Percentiles rank a stretch among this genome's conserved stretches.
Evolutionary conservation across 108 stramenopile genomes (phyloP).

Genomic region (Cyclostephanos invisitatus): DNA sequence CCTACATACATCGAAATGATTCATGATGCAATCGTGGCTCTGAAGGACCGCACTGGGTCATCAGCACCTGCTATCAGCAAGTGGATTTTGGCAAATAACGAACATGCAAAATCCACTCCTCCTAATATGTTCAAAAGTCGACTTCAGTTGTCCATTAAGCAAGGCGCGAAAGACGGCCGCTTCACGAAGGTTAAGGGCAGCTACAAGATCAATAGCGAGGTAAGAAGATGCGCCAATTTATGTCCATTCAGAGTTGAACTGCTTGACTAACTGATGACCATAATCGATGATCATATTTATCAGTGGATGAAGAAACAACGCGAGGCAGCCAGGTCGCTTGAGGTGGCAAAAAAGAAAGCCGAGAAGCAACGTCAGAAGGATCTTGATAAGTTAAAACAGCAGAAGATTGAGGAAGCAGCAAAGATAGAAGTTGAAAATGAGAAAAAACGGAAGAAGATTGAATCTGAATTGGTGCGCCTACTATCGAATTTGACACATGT

Average conservation of each 20-base stretch:
- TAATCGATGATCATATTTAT: background rate
- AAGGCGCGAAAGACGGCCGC: slow-evolving; percentile 62
- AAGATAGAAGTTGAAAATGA: slow-evolving; percentile 45
- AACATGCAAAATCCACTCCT: slow-evolving; percentile 27
- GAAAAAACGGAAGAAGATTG: slow-evolving; percentile 28
- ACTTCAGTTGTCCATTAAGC: slow-evolving; percentile 62
- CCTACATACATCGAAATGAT: slow-evolving; percentile 62
- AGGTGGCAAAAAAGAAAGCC: slow-evolving; percentile 50
- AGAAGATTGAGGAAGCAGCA: slow-evolving; percentile 29
- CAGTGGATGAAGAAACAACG: slow-evolving; percentile 57
- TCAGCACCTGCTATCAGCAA: slow-evolving; percentile 70
- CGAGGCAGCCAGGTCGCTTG: slow-evolving; percentile 48
- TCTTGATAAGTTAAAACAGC: slow-evolving; percentile 20
- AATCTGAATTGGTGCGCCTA: slow-evolving; percentile 6
- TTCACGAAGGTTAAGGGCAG: slow-evolving; percentile 68
- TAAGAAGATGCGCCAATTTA: slow-evolving; percentile 4
- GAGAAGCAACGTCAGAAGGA: slow-evolving; percentile 52
- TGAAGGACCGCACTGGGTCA: slow-evolving; percentile 81
- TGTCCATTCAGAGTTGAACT: background rate
- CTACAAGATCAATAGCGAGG: slow-evolving; percentile 69
- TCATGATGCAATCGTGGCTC: slow-evolving; percentile 66
- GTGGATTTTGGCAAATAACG: slow-evolving; percentile 62
- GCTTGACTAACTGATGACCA: background rate
- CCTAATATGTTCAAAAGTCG: slow-evolving; percentile 55
- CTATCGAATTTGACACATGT: background rate